Base-by-base conservation (phyloP, 805 yeast species). In the Barnettozyma siamensis region DNA sequence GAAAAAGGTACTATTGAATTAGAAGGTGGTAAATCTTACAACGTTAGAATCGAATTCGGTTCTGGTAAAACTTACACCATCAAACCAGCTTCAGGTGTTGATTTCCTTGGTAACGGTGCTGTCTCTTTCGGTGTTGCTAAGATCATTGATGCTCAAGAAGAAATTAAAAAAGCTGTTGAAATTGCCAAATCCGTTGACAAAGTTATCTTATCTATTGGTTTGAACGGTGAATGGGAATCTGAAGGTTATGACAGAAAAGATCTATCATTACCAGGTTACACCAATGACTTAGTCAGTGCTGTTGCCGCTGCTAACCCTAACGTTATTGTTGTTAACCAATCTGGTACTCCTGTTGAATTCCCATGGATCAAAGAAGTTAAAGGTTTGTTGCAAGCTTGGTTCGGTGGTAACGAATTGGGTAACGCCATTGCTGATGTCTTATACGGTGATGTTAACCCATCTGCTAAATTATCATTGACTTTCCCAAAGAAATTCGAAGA, bases 301-400 rank as follows among this genome's bases (percentile, higher is more conserved):
- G 67, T 78, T 10, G 43, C 64, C 29, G 60, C 59, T 26, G 80
- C 65, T 17, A 76, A 77, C 48, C 66, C 70, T 21, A 72, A 76
- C 48, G 66, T 73, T 2, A 69, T 73, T 11, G 65, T 78, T 24
- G 79, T 79, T 20, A 67, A 72, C 49, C 81, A 78, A 53, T 67
- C 78, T 3, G 84, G 84, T 37, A 71, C 81, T 16, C 83, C 84
- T 0, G 80, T 78, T 9, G 68, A 73, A 30, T 57, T 78, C 64
- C 81, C 81, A 21, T 76, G 80, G 79, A 44, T 60, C 9, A 45
- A 49, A 9, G 53, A 66, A 29, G 73, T 66, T 18, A 64, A 65
- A 31, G 70, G 70, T 2, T 40, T 75, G 15, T 57, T 76, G 6
- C 78, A 75, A 36, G 76, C 77, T 10, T 75, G 78, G 70, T 76